These are phyloP conservation scores for Russula olivacea DNA, from an alignment of 768 basidiomycete genomes.

Conservation along the genomic window DNA sequence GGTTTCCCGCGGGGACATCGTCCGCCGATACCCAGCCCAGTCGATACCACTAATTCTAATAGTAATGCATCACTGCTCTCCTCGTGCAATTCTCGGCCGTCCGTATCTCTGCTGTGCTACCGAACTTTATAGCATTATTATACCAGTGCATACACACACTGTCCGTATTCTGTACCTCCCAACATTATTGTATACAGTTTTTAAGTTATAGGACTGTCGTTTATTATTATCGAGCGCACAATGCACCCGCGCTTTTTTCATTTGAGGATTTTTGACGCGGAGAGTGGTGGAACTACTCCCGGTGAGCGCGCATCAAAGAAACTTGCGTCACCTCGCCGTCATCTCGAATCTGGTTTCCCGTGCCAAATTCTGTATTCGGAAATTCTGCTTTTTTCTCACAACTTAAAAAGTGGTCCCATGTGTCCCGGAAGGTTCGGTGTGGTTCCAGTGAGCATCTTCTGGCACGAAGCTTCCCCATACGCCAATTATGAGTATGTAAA, in stretches of 20 bases:
- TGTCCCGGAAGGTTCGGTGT: conserved; percentile 8
- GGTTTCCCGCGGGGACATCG: conserved; percentile 43
- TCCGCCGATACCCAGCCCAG: conserved; percentile 43
- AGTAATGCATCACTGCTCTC: conserved; percentile 30
- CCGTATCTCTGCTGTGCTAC: conserved; percentile 18
- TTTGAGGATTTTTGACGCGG: not conserved
- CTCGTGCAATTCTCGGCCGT: conserved; percentile 16
- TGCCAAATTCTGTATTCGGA: conserved; percentile 19
- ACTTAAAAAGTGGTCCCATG: conserved; percentile 1
- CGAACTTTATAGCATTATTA: conserved; percentile 19
- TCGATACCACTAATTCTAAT: conserved; percentile 47
- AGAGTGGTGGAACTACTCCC: not conserved
- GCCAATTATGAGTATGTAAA: conserved; percentile 4
- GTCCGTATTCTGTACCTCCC: conserved; percentile 19
- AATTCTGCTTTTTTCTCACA: not conserved
- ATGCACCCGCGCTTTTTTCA: not conserved
- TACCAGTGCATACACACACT: conserved; percentile 18
- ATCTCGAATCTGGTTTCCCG: not conserved
- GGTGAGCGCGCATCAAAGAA: conserved; percentile 20
- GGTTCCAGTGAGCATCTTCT: not conserved
- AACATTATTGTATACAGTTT: conserved; percentile 23
- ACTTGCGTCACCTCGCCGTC: not conserved
- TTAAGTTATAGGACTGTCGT: conserved; percentile 12
- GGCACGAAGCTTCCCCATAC: conserved; percentile 8
- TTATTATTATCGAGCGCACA: not conserved